A percentile compares a stretch with the other conserved stretches of the same genome.
These are phyloP conservation scores for Pseudogymnoascus sp. DNA, from an alignment of 2,329 filamentous ascomycete genomes.

Conservation along the genomic window DNA sequence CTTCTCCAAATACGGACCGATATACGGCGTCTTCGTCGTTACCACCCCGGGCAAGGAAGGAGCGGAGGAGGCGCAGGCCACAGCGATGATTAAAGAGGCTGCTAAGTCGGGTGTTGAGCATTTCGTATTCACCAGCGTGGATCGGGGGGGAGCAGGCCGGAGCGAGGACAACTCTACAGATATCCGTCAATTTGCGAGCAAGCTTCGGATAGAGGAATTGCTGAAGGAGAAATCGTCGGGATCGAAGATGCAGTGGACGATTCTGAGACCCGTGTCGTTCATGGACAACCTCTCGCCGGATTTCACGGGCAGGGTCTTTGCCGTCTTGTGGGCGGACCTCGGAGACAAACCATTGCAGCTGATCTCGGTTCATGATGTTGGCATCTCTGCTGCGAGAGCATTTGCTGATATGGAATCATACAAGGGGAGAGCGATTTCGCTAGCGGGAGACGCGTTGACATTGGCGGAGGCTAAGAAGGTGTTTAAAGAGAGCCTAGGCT, in stretches of 20 bases:
- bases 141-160: constrained; percentile 50
- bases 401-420: constrained; percentile 31
- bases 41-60: too few relatives aligned
- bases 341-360: constrained; percentile 32
- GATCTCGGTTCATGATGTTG: constrained; percentile 33
- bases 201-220: constrained; percentile 48
- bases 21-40: too few relatives aligned
- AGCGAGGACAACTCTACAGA: constrained; percentile 40
- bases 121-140: constrained; percentile 58
- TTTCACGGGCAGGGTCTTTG: constrained; percentile 27
- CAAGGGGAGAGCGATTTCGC: constrained; percentile 27
- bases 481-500: constrained; percentile 29
- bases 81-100: too few relatives aligned
- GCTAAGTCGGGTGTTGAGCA: too few relatives aligned
- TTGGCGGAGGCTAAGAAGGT: constrained; percentile 26
- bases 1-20: too few relatives aligned
- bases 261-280: constrained; percentile 48
- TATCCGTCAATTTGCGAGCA: constrained; percentile 48
- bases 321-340: constrained; percentile 27
- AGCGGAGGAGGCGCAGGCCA: too few relatives aligned
- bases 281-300: constrained; percentile 38
- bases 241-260: constrained; percentile 42
- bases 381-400: constrained; percentile 33
- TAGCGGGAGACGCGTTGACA: constrained; percentile 37
- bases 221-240: constrained; percentile 39